phyloP scores from a whole-genome alignment of 257 asterid species.

The Penstemon newberryi region DNA sequence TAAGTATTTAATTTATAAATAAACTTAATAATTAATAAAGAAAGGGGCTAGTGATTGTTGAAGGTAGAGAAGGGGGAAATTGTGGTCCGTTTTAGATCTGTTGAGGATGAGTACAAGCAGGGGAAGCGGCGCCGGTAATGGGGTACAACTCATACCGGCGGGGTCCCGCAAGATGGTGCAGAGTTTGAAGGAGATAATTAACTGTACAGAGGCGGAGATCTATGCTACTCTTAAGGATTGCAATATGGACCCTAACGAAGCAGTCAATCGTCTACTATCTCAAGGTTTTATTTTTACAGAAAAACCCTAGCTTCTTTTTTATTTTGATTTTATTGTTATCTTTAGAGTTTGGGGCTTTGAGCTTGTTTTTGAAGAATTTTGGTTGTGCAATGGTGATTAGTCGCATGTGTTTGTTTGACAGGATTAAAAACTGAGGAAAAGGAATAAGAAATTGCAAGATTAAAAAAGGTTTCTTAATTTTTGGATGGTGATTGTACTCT shows the following conservation, averaged over 20 bases:
- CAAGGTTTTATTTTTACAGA: constrained; percentile 52
- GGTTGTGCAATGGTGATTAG: background rate
- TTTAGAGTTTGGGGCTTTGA: background rate
- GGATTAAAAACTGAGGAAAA: background rate
- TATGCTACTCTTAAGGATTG: constrained; percentile 93
- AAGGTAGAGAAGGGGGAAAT: constrained; percentile 22
- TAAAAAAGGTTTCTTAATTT: background rate
- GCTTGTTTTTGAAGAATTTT: constrained; percentile 8
- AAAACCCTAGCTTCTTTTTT: constrained; percentile 21
- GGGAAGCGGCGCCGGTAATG: constrained; percentile 48
- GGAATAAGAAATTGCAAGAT: background rate
- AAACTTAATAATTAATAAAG: background rate
- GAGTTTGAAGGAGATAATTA: constrained; percentile 92
- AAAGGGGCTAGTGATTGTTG: constrained; percentile 27
- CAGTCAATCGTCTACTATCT: constrained; percentile 78
- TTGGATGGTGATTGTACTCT: background rate
- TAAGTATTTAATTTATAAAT: background rate
- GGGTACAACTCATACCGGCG: constrained; percentile 64
- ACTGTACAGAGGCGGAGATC: constrained; percentile 87
- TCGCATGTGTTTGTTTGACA: constrained; percentile 15
- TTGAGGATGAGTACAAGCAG: constrained; percentile 48
- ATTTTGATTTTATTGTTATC: background rate
- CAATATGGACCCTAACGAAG: constrained; percentile 98
- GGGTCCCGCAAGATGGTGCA: constrained; percentile 77
- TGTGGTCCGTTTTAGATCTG: constrained; percentile 44